A percentile compares a stretch with the other conserved stretches of the same genome.
Evolutionary conservation across 306 rosid genomes (phyloP).

Genomic region (peach (Prunus persica)): Prunus_persica_NCBIv2 NC_034010.1:5056001-5056500

Average conservation of each 20-base stretch:
- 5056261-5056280: neutral
- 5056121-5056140: too few species aligned
- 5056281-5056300: neutral
- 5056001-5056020: neutral
- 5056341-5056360: neutral
- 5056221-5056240: neutral
- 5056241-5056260: neutral
- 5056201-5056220: neutral
- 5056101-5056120: too few species aligned
- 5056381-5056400: neutral
- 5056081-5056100: neutral
- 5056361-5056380: neutral
- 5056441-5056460: neutral
- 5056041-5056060: neutral
- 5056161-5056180: neutral
- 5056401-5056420: neutral
- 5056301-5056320: neutral
- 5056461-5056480: neutral
- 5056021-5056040: neutral
- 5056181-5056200: neutral
- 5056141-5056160: too few species aligned
- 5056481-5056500: neutral
- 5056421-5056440: slow-evolving; percentile 9
- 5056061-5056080: neutral
- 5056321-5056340: neutral